Conservation (phyloP, 2,329 filamentous ascomycete species). For the Neopestalotiopsis sp. region DNA sequence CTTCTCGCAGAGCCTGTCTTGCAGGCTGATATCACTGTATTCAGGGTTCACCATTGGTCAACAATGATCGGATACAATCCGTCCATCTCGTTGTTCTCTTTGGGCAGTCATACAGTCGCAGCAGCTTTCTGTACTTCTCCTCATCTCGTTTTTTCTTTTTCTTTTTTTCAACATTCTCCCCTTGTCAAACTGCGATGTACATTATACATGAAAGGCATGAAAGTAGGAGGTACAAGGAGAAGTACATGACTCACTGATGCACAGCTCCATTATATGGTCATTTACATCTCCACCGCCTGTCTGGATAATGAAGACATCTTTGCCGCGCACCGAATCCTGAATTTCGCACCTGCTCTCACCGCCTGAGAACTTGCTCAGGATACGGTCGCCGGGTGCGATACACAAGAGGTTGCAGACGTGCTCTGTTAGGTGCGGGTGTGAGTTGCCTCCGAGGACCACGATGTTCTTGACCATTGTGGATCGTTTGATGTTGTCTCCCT, state of each 20-base stretch:
- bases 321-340: constrained; percentile 92
- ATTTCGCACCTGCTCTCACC: constrained; percentile 97
- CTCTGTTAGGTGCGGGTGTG: constrained; percentile 86
- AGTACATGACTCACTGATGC: constrained; percentile 65
- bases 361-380: constrained; percentile 90
- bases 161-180: too few species aligned
- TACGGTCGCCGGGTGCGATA: constrained; percentile 81
- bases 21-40: constrained; percentile 86
- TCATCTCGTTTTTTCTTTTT: too few species aligned
- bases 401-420: constrained; percentile 88
- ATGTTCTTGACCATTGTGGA: constrained; percentile 88
- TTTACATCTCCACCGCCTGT: constrained; percentile 92
- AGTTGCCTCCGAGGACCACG: constrained; percentile 90
- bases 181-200: background rate
- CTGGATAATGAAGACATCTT: constrained; percentile 99
- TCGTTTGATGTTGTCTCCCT: background rate
- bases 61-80: background rate
- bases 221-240: constrained; percentile 2
- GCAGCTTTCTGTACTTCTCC: too few species aligned
- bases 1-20: constrained; percentile 90
- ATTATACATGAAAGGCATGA: background rate
- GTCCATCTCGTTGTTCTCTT: background rate
- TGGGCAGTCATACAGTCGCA: background rate
- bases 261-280: constrained; percentile 93
- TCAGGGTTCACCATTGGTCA: background rate